These are phyloP conservation scores for Suillus cothurnatus DNA, from an alignment of 768 basidiomycete genomes.

Conservation along the genomic window DNA sequence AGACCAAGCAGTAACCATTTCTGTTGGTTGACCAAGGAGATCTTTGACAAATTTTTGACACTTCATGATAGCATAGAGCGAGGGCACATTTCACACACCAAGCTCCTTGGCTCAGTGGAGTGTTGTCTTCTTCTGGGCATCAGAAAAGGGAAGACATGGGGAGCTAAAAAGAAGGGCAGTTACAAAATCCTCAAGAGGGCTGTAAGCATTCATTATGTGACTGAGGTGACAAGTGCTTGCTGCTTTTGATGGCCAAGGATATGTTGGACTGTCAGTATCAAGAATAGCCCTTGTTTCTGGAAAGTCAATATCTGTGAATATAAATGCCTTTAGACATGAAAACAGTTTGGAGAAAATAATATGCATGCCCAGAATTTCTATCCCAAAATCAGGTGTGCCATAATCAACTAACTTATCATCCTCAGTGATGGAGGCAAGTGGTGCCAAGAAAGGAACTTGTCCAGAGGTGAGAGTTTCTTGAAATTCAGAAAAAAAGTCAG, in stretches of 20 bases:
- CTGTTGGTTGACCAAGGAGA: background rate
- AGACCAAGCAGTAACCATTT: constrained; percentile 17
- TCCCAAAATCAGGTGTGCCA: background rate
- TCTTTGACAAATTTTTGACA: background rate
- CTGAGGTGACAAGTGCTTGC: background rate
- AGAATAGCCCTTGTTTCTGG: background rate
- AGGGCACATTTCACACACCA: constrained; percentile 28
- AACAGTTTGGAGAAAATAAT: background rate
- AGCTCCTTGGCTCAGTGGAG: constrained; percentile 28
- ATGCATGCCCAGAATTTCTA: background rate
- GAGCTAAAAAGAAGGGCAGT: constrained; percentile 32
- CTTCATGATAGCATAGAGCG: constrained; percentile 17
- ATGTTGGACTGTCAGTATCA: background rate
- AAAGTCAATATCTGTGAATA: background rate
- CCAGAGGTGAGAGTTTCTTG: background rate
- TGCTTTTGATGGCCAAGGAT: background rate
- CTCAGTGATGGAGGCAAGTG: background rate
- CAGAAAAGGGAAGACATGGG: constrained; percentile 29
- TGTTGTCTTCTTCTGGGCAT: constrained; percentile 28
- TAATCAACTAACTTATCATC: background rate
- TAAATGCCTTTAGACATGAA: background rate
- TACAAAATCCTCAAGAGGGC: constrained; percentile 12
- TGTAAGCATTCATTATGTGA: background rate
- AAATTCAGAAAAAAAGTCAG: background rate
- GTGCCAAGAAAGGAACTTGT: background rate